These are phyloP conservation scores for Mycena galericulata DNA, from an alignment of 768 basidiomycete species.

Conservation along the genomic window DNA sequence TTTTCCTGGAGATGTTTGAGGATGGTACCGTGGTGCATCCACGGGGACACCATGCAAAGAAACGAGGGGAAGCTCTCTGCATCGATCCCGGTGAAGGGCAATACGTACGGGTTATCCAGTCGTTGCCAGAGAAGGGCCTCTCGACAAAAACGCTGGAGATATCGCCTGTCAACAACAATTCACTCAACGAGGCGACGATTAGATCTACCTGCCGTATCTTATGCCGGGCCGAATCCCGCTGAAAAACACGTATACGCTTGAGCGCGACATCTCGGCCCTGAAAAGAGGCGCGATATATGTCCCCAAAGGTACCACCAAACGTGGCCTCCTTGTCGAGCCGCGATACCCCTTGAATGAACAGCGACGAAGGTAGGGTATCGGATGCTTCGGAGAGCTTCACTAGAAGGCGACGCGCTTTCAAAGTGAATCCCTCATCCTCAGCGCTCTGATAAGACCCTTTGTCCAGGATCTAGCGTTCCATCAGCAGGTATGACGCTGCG, in stretches of 20 bases:
- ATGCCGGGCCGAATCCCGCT: constrained; percentile 30
- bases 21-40: constrained; percentile 48
- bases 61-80: constrained; percentile 38
- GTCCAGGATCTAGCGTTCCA: constrained; percentile 29
- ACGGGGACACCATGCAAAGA: constrained; percentile 52
- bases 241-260: constrained; percentile 44
- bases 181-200: not conserved
- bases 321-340: constrained; percentile 38
- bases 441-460: constrained; percentile 21
- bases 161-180: not conserved
- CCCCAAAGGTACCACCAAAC: constrained; percentile 45
- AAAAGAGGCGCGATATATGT: constrained; percentile 42
- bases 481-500: not conserved
- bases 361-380: constrained; percentile 39
- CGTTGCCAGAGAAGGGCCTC: constrained; percentile 49
- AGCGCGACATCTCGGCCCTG: constrained; percentile 40
- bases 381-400: constrained; percentile 39
- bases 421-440: constrained; percentile 26
- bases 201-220: constrained; percentile 34
- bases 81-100: constrained; percentile 54
- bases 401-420: constrained; percentile 40
- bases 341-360: constrained; percentile 40
- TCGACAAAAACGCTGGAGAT: constrained; percentile 41
- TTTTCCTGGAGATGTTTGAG: constrained; percentile 38
- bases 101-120: constrained; percentile 44